Base-by-base conservation (phyloP, 2,329 filamentous ascomycete genomes). In the Paecilomyces sp. region DNA sequence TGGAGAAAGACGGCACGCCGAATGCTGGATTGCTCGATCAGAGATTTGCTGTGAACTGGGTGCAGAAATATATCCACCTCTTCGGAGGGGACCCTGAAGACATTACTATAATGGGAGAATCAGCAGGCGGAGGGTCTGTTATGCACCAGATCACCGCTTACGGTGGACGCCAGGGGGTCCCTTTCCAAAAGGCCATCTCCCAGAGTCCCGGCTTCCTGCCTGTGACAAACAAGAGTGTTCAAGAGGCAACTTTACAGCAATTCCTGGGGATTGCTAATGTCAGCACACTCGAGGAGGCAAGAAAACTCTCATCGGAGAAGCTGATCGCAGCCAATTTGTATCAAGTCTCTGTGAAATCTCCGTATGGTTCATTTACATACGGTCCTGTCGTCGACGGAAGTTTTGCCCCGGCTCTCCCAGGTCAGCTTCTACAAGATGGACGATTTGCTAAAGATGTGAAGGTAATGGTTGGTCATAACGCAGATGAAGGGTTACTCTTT, bases 121-220 rank as follows among this genome's bases (percentile, higher is more conserved):
- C 77, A 15, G 81, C 83, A 8, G 82, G 83, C 30, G 82, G 74
- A 7, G 81, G 81, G 0, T 81, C 77, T 2, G 78, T 85, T 59
- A 76, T 83, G 70, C 81, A 84, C 63, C 82, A 85, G 58, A 79
- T 84, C 61, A 85, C 81, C 28, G 74, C 80, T 0, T 82, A 75
- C 60, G 81, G 81, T 34, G 81, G 79, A 9, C 64, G 67, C 13
- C 66, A 74, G 9, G 80, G 79, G 11, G 60, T 63, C 13, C 67
- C 68, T 3, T 76, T 76, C 62, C 67, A 74, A 25, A 68, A 69
- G 58, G 79, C 79, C 9, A 74, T 82, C 6, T 57, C 75, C 0
- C 80, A 81, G 61, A 80, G 77, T 50, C 78, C 79, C 3, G 71
- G 67, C 9, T 75, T 68, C 65, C 56, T 67, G 7, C 78, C 77